Percentiles rank a stretch among this genome's conserved stretches.
Conservation (phyloP, 2,329 filamentous ascomycete genomes). For the Conoideocrella luteorostrata region DNA sequence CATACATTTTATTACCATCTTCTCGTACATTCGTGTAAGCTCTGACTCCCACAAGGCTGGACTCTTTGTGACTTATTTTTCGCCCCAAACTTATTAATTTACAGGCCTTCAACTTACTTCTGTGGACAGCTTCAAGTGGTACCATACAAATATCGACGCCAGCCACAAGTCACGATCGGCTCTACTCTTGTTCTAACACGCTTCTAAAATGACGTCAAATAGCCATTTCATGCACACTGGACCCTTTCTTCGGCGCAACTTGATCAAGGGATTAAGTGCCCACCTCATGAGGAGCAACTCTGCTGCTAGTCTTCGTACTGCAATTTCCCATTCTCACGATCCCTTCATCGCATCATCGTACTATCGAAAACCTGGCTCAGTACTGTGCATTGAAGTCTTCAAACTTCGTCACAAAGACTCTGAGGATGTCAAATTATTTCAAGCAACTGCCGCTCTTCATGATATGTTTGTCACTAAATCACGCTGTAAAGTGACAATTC, state of each 20-base stretch:
- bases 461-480: constrained; percentile 26
- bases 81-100: background rate
- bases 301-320: constrained; percentile 38
- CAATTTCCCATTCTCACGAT: constrained; percentile 30
- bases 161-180: constrained; percentile 2
- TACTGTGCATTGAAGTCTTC: constrained; percentile 46
- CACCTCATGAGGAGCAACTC: constrained; percentile 41
- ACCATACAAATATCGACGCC: background rate
- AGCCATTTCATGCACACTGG: constrained; percentile 40
- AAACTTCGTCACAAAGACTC: constrained; percentile 46
- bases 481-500: constrained; percentile 31
- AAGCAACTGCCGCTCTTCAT: constrained; percentile 21
- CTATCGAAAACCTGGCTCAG: constrained; percentile 28
- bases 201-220: constrained; percentile 41
- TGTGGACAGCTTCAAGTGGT: constrained; percentile 2
- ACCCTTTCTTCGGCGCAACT: constrained; percentile 50
- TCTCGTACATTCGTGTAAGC: too few species aligned
- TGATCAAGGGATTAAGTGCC: constrained; percentile 40
- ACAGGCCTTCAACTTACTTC: constrained; percentile 3
- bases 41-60: too few species aligned
- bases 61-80: too few species aligned
- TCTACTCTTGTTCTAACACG: constrained; percentile 24
- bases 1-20: too few species aligned
- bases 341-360: constrained; percentile 25
- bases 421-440: constrained; percentile 27